Evolutionary conservation across 2,329 filamentous ascomycete species (phyloP).

Genomic region (Mollisia scopiformis): DNA sequence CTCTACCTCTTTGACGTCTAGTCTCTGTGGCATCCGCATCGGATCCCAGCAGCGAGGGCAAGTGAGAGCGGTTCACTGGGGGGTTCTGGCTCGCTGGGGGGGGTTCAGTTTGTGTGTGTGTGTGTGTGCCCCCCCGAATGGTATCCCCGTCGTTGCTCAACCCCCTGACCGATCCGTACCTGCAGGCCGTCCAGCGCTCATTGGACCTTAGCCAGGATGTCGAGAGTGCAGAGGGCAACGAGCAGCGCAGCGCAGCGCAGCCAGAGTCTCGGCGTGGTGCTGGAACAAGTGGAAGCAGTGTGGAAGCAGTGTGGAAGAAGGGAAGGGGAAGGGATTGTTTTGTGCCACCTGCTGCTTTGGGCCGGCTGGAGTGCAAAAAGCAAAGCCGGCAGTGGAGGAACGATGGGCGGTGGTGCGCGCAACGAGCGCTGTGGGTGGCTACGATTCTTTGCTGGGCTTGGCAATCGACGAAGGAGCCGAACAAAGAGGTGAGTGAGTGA

Average conservation of each 20-base stretch:
- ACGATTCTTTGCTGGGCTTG: background rate
- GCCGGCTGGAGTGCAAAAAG: background rate
- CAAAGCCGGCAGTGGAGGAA: background rate
- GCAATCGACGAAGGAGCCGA: too few species aligned
- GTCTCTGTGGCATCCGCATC: background rate
- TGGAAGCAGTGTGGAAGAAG: background rate
- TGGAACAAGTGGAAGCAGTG: background rate
- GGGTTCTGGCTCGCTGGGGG: too few species aligned
- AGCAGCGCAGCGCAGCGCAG: too few species aligned
- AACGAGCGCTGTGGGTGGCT: background rate
- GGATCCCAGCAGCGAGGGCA: background rate
- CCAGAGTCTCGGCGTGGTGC: too few species aligned
- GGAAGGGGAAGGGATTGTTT: background rate
- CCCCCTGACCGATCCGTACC: conserved; percentile 1
- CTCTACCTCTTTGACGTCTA: too few species aligned
- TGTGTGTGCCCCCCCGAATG: too few species aligned
- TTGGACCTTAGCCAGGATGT: background rate
- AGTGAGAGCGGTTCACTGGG: too few species aligned
- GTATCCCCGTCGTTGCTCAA: background rate
- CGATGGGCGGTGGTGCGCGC: background rate
- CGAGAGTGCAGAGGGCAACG: too few species aligned
- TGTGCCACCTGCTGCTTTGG: background rate
- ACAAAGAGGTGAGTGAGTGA: background rate
- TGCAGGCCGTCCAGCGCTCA: background rate
- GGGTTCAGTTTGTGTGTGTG: too few species aligned